Base-by-base conservation (phyloP, 352 stramenopile species). In the Paralagenidium karlingii region DNA sequence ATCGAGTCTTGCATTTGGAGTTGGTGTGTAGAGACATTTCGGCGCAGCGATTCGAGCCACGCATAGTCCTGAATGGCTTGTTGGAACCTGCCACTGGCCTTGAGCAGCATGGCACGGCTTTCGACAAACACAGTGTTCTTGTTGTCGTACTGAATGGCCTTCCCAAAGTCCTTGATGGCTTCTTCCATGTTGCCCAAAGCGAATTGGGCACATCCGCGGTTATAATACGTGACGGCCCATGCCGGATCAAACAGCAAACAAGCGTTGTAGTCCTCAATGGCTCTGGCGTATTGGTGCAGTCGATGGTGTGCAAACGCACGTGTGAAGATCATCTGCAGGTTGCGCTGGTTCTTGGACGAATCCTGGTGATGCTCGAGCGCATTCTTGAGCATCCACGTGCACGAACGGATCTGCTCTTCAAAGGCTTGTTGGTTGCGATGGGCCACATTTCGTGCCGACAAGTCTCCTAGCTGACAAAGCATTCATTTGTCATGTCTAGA, bases 11-110 rank as follows among this genome's bases (percentile, higher is more conserved):
- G 27, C 27, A 9, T 13, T 9, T 31, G 9, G 27, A 9, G 9
- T 31, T 31, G 27, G 9, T 31, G 9, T 43, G 18, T 11, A 38
- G 34, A 7, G 30, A 39, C 39, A 54, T 34, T n/a, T 12, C 60
- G 64, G 0, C 63, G 60, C 34, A 79, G 46, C 13, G 68, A 55
- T 31, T 77, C 60, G 8, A 82, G 58, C 62, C 68, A 77, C 10
- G 60, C 51, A 55, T 85, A 85, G 43, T 82, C 71, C 21, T 67
- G 60, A 31, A 85, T 85, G 8, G 71, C 68, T 40, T 85, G 68
- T 21, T 68, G 55, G 39, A 85, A 85, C 5, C 52, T 53, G 2
- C 71, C 68, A 43, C 79, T 55, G 46, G 77, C 60, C 22, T 78
- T 78, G 40, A 63, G 47, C 28, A 85, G 51, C 8, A 62, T 52